Conservation (phyloP, 179 eudicot genomes). For the Beta corolliflora region DNA sequence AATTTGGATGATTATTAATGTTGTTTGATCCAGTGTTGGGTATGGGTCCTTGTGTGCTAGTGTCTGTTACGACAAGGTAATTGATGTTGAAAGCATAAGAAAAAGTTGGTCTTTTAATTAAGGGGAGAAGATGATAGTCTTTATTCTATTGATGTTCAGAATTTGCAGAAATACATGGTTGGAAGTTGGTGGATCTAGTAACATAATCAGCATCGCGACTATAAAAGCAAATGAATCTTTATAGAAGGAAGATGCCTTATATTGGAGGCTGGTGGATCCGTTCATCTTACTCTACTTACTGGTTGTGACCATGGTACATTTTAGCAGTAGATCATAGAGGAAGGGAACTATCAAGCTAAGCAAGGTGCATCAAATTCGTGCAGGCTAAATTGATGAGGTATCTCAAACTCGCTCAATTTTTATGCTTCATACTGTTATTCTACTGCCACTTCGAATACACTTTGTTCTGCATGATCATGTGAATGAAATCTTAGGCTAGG, state of each 20-base stretch:
- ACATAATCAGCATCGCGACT: no score
- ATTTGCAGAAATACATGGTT: no score
- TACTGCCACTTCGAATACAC: neutral
- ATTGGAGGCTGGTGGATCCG: neutral
- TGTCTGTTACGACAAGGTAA: no score
- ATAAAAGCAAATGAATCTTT: neutral
- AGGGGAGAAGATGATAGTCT: no score
- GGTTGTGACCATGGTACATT: neutral
- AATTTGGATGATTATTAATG: no score
- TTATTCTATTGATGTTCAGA: no score
- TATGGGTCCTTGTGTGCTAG: no score
- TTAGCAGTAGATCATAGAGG: neutral
- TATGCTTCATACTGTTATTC: neutral
- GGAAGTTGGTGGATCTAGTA: no score
- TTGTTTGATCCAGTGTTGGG: no score
- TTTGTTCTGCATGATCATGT: neutral
- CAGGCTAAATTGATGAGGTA: neutral
- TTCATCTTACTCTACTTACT: neutral
- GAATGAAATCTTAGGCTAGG: neutral
- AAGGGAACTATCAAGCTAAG: neutral
- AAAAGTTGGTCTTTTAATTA: no score
- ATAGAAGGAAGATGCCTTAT: neutral
- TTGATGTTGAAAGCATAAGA: no score
- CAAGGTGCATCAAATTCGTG: neutral
- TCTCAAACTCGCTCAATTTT: neutral